These are phyloP conservation scores for Curvularia spicifera DNA, from an alignment of 2,329 filamentous ascomycete genomes.

Conservation along the genomic window DNA sequence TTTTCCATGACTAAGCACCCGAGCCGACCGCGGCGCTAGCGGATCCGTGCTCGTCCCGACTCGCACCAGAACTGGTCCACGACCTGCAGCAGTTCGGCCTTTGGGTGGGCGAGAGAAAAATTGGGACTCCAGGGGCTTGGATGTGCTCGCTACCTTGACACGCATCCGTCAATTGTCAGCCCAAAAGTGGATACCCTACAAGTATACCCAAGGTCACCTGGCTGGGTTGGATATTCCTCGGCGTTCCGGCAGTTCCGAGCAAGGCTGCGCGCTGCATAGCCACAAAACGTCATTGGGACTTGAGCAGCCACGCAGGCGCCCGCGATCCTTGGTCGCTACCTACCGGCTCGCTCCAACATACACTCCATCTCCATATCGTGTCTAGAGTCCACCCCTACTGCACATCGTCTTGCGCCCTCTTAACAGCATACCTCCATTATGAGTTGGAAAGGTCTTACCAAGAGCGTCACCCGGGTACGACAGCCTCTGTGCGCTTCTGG, in stretches of 20 bases:
- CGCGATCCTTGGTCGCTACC: constrained; percentile 33
- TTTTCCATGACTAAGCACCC: constrained; percentile 6
- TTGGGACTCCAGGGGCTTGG: not conserved
- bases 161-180: not conserved
- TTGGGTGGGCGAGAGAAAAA: not conserved
- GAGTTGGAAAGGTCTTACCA: constrained; percentile 97
- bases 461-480: constrained; percentile 82
- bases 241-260: constrained; percentile 15
- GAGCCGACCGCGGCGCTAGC: constrained; percentile 4
- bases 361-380: constrained; percentile 8
- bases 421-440: constrained; percentile 57
- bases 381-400: constrained; percentile 4
- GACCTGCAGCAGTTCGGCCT: not conserved
- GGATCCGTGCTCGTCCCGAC: not conserved
- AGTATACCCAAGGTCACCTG: constrained; percentile 2
- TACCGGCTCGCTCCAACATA: constrained; percentile 4
- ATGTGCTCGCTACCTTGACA: not conserved
- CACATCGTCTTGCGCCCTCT: constrained; percentile 13
- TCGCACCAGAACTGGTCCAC: not conserved
- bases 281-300: constrained; percentile 18
- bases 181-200: not conserved
- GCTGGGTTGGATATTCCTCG: constrained; percentile 5
- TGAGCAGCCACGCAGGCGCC: constrained; percentile 31
- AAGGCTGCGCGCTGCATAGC: constrained; percentile 14
- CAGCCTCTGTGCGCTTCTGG: constrained; percentile 15